A percentile compares a stretch with the other conserved stretches of the same genome.
These are phyloP conservation scores for Voacanga thouarsii DNA, from an alignment of 257 asterid genomes.

Conservation along the genomic window DNA sequence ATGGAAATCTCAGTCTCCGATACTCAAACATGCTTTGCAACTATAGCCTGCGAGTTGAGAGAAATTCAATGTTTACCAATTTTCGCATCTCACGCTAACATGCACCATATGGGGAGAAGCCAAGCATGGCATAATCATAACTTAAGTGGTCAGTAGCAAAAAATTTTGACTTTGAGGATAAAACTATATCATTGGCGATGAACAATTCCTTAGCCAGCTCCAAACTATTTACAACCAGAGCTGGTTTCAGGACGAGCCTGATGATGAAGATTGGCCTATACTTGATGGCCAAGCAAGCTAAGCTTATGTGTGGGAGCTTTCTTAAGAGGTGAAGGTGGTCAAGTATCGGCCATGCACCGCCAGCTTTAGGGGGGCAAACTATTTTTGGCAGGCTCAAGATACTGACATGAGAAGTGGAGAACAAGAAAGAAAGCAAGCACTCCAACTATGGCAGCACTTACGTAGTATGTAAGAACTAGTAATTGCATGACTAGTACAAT, in stretches of 20 bases:
- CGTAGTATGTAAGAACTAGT: neutral
- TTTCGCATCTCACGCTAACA: constrained; percentile 35
- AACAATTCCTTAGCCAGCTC: constrained; percentile 28
- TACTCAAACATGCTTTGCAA: constrained; percentile 17
- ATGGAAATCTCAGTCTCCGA: constrained; percentile 21
- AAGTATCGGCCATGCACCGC: constrained; percentile 29
- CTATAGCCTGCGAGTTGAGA: constrained; percentile 23
- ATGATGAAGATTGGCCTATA: constrained; percentile 31
- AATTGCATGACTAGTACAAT: neutral
- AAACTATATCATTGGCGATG: constrained; percentile 21
- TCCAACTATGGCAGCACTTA: neutral
- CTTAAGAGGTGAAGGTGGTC: constrained; percentile 39
- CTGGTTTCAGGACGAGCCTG: constrained; percentile 18
- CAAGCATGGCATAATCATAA: constrained; percentile 28
- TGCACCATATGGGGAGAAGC: constrained; percentile 25
- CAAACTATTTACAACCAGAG: constrained; percentile 24
- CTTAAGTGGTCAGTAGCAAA: constrained; percentile 16
- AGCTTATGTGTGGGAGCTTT: constrained; percentile 24
- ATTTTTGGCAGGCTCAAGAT: neutral
- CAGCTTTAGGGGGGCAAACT: constrained; percentile 18
- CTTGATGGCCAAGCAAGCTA: constrained; percentile 26
- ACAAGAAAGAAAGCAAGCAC: neutral
- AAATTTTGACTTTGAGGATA: constrained; percentile 19
- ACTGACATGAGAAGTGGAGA: neutral
- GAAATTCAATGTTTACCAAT: constrained; percentile 6